Conservation (phyloP, 148 eudicot genomes). For the Silene latifolia region DNA sequence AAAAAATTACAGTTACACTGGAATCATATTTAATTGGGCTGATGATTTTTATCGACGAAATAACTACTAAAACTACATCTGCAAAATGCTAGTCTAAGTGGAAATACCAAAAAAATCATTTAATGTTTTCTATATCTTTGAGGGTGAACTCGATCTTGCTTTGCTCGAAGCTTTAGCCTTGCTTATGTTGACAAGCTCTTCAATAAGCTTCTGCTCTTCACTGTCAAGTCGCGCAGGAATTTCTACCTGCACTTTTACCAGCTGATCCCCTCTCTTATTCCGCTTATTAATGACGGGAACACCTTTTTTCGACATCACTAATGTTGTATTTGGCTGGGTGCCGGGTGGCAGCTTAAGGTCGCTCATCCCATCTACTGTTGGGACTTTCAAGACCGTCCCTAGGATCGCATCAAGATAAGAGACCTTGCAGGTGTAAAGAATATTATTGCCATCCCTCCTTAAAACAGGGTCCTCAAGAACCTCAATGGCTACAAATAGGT, state of each 20-base stretch:
- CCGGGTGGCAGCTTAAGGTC: constrained; percentile 86
- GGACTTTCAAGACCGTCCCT: constrained; percentile 74
- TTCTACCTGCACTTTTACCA: constrained; percentile 88
- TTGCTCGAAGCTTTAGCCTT: constrained; percentile 56
- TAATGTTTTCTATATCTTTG: neutral
- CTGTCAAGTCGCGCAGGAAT: constrained; percentile 63
- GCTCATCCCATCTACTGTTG: constrained; percentile 80
- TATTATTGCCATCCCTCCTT: constrained; percentile 72
- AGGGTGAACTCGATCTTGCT: constrained; percentile 28
- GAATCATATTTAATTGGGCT: neutral
- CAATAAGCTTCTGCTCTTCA: constrained; percentile 80
- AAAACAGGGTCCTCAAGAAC: constrained; percentile 65
- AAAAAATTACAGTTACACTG: neutral
- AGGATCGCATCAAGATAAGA: constrained; percentile 85
- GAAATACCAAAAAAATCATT: neutral
- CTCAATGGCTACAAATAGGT: constrained; percentile 58
- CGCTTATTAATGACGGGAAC: constrained; percentile 67
- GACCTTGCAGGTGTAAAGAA: constrained; percentile 66
- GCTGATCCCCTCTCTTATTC: constrained; percentile 79
- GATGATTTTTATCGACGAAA: neutral
- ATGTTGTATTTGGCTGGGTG: constrained; percentile 79
- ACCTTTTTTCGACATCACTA: constrained; percentile 86
- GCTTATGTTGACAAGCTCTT: constrained; percentile 63
- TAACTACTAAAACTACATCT: neutral
- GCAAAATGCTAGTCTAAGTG: neutral